Evolutionary conservation across 202 grass and related monocot genomes (phyloP), one percentile per base, ranked within the genome.

Genomic region (Thinopyrum obtusiflorum): DNA sequence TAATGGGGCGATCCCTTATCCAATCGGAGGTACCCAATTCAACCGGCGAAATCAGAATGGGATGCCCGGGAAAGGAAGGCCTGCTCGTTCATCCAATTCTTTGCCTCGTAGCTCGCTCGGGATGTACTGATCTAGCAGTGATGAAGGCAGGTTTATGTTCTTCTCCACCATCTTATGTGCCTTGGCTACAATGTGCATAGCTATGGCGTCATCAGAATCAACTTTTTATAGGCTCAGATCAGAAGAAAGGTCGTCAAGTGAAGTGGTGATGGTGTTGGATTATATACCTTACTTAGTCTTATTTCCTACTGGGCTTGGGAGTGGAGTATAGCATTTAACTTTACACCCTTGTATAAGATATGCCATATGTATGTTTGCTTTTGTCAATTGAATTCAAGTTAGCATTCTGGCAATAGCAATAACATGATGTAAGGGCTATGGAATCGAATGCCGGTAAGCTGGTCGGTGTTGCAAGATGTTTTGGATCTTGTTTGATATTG

Each of bases 1-100:
- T 40, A 91, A 89, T 23, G 84, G 87, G 11, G 60, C 77, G 79
- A 15, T 88, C 73, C 64, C 90, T 31, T 69, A 80, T 89, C 94
- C 88, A 11, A 59, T 79, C 13, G 61, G 78, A 35, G 73, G 73
- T 14, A 51, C 23, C 53, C 86, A 84, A 1, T 91, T 79, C 21
- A 82, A 66, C 32, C 28, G 89, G 57, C 66, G 78, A 25, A 84
- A 72, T 84, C 88, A 83, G 20, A 90, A 61, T 81, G 90, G 85
- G 27, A 72, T 64, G 35, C 61, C 83, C 5, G 60, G 80, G 42
- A 87, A 77, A 11, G 86, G 84, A 74, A 86, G 75, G 71, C 76
- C 80, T 13, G 81, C 79, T 17, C 76, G 78, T 79, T 88, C 84
- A 11, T 80, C 92, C 4, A 80, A 82, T 65, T 82, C 28, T n/a